Conservation (phyloP, 495 filamentous ascomycete genomes). For the Penicillium flavigenum region DNA sequence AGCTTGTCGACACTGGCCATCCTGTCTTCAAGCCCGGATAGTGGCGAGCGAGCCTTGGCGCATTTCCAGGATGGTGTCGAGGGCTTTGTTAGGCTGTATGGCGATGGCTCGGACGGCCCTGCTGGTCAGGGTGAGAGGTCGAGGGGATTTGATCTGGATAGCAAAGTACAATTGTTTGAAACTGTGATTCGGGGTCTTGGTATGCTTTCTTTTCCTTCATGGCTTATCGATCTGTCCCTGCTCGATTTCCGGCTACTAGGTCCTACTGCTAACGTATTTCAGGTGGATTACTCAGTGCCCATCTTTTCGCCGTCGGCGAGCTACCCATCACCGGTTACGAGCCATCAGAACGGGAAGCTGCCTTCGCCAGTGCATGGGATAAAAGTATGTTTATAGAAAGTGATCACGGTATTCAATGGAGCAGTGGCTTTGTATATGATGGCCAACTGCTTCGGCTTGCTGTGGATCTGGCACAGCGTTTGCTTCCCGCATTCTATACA, state of each 20-base stretch:
- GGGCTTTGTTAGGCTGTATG: conserved; percentile 80
- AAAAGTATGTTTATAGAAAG: conserved; percentile 32
- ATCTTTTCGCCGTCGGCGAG: conserved; percentile 88
- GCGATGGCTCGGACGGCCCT: conserved; percentile 71
- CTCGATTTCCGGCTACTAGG: background rate
- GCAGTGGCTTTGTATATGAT: conserved; percentile 78
- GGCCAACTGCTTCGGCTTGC: conserved; percentile 86
- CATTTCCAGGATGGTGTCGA: conserved; percentile 81
- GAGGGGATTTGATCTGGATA: conserved; percentile 92
- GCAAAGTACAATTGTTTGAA: conserved; percentile 97
- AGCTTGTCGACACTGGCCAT: conserved; percentile 92
- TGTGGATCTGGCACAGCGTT: conserved; percentile 73
- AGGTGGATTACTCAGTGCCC: conserved; percentile 84
- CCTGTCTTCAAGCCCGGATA: conserved; percentile 67
- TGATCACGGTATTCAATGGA: conserved; percentile 64
- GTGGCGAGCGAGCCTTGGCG: conserved; percentile 58
- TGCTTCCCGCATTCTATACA: conserved; percentile 88
- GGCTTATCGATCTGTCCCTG: background rate
- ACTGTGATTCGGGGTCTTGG: conserved; percentile 90
- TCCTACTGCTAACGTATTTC: conserved; percentile 8
- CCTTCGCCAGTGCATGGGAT: conserved; percentile 44
- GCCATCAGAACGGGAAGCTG: conserved; percentile 40
- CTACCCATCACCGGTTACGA: conserved; percentile 78
- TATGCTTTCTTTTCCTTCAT: conserved; percentile 16
- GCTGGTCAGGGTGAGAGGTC: conserved; percentile 68